Evolutionary conservation across 495 filamentous ascomycete species (phyloP).

Genomic region (Chaetomium tenue): DNA sequence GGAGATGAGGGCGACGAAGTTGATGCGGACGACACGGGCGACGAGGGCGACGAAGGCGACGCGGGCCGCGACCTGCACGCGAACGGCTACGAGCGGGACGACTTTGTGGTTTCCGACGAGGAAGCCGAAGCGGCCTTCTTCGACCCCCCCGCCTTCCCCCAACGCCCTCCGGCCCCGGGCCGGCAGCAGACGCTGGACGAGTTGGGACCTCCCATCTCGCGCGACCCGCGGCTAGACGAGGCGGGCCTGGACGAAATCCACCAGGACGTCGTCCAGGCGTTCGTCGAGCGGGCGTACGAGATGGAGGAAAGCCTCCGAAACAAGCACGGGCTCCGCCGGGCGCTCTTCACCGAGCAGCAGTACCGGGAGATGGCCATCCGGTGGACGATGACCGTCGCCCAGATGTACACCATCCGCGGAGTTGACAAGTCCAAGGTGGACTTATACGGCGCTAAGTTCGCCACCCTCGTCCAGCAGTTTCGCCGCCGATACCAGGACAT

Average conservation of each 20-base stretch:
- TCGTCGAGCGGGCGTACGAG: constrained; percentile 70
- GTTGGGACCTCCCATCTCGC: constrained; percentile 70
- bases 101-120: constrained; percentile 53
- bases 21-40: too few species aligned
- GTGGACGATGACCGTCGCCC: constrained; percentile 58
- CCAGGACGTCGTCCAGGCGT: constrained; percentile 55
- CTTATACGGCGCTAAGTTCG: constrained; percentile 64
- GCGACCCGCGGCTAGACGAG: constrained; percentile 59
- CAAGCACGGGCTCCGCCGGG: constrained; percentile 58
- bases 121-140: constrained; percentile 56
- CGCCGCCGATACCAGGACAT: constrained; percentile 60
- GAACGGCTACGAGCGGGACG: constrained; percentile 51
- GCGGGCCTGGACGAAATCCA: constrained; percentile 55
- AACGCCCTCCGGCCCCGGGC: constrained; percentile 41
- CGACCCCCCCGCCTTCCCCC: constrained; percentile 44
- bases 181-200: constrained; percentile 35
- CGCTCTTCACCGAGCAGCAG: constrained; percentile 72
- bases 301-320: constrained; percentile 65
- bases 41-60: constrained; percentile 40
- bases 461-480: constrained; percentile 60
- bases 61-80: constrained; percentile 34
- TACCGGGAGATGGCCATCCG: constrained; percentile 80
- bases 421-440: constrained; percentile 70
- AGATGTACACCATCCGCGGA: constrained; percentile 65
- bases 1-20: constrained; percentile 29